These are phyloP conservation scores for Colletotrichum melonis DNA, from an alignment of 2,329 filamentous ascomycete species.

Conservation along the genomic window DNA sequence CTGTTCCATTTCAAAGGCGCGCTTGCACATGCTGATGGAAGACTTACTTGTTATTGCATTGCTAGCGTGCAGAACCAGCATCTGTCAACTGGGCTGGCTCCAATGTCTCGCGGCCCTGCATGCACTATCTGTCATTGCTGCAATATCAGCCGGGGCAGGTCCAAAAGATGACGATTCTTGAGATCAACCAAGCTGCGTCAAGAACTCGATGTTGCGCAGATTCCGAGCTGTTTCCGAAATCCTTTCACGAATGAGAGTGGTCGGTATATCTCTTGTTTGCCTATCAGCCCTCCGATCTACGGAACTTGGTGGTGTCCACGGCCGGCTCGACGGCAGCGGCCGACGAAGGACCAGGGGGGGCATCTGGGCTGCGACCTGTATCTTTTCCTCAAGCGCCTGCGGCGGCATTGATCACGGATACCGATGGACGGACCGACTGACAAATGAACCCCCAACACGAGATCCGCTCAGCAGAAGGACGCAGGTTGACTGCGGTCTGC, in stretches of 20 bases:
- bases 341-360: conserved; percentile 18
- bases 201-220: conserved; percentile 8
- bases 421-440: neutral
- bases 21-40: conserved; percentile 27
- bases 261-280: conserved; percentile 1
- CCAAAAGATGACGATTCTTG: neutral
- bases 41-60: neutral
- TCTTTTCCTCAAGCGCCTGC: conserved; percentile 32
- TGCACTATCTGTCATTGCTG: neutral
- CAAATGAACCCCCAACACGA: neutral
- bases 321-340: conserved; percentile 19
- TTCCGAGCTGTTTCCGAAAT: conserved; percentile 8
- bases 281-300: conserved; percentile 27
- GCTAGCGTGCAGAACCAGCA: neutral
- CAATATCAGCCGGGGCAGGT: neutral
- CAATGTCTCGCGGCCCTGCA: conserved; percentile 12
- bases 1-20: conserved; percentile 11
- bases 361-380: neutral
- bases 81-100: neutral
- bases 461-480: neutral
- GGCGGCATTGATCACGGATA: conserved; percentile 22
- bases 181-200: conserved; percentile 13
- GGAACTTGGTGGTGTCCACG: conserved; percentile 21
- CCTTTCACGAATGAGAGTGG: neutral
- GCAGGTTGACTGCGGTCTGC: conserved; percentile 3